phyloP scores from a whole-genome alignment of 2,329 filamentous ascomycete species.

The Shiraia bambusicola region DNA sequence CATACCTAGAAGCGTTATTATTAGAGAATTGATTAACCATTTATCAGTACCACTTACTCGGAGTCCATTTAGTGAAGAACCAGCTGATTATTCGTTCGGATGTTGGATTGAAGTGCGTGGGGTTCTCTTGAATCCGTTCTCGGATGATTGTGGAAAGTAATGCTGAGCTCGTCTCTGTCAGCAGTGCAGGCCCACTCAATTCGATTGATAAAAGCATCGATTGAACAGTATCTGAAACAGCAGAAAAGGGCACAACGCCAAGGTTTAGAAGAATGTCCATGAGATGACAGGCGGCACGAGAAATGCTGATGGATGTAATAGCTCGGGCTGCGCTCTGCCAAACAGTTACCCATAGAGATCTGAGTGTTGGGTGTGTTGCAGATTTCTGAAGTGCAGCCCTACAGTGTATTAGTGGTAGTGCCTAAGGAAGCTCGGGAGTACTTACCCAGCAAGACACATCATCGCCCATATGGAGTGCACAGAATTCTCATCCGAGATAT shows the following conservation, averaged over 20 bases:
- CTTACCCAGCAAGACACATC: slow-evolving; percentile 76
- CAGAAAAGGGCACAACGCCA: slow-evolving; percentile 66
- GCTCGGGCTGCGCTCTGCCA: slow-evolving; percentile 76
- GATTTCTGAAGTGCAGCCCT: slow-evolving; percentile 36
- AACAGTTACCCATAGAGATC: slow-evolving; percentile 64
- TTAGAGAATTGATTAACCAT: not conserved
- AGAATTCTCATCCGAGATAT: slow-evolving; percentile 68
- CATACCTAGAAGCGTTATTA: slow-evolving; percentile 37
- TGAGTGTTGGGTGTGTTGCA: slow-evolving; percentile 38
- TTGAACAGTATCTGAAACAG: slow-evolving; percentile 68
- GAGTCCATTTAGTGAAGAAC: slow-evolving; percentile 80
- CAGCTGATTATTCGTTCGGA: slow-evolving; percentile 76
- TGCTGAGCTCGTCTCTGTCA: slow-evolving; percentile 77
- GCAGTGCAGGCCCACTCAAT: slow-evolving; percentile 72
- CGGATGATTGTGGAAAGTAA: slow-evolving; percentile 72
- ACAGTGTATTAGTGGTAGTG: slow-evolving; percentile 1
- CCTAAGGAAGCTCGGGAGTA: slow-evolving; percentile 7
- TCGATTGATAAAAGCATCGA: slow-evolving; percentile 75
- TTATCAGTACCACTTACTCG: slow-evolving; percentile 57
- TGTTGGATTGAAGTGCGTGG: slow-evolving; percentile 66
- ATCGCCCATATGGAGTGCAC: slow-evolving; percentile 74
- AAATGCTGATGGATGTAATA: slow-evolving; percentile 68
- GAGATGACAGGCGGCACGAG: slow-evolving; percentile 74
- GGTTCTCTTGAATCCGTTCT: slow-evolving; percentile 65
- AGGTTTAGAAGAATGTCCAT: slow-evolving; percentile 67